Percentiles rank a stretch among this genome's conserved stretches.
phyloP scores from a whole-genome alignment of 495 filamentous ascomycete genomes.

The Zalerion maritima region DNA sequence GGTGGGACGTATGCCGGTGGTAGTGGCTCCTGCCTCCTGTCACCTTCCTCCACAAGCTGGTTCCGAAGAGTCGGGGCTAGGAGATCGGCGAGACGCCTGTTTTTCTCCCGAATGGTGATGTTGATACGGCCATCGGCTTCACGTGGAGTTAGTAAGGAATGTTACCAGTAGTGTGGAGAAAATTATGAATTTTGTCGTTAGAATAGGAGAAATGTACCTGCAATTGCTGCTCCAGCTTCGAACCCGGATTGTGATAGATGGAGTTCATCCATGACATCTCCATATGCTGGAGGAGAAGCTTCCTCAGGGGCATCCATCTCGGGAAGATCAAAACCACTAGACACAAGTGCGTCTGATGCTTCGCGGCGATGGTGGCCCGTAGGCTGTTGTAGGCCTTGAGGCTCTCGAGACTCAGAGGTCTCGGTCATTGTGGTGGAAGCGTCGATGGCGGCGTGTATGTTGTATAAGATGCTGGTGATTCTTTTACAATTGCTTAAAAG shows the following conservation, averaged over 20 bases:
- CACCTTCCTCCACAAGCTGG: conserved; percentile 34
- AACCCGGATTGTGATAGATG: conserved; percentile 33
- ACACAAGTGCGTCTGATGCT: too few relatives aligned
- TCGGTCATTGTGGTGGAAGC: too few relatives aligned
- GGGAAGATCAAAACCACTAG: too few relatives aligned
- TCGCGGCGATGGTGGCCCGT: too few relatives aligned
- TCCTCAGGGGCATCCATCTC: conserved; percentile 18
- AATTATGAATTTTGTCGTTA: neutral
- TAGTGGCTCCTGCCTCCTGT: conserved; percentile 21
- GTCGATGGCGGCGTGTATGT: too few relatives aligned
- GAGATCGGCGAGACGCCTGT: conserved; percentile 45
- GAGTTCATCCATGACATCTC: conserved; percentile 28
- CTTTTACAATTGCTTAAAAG: too few relatives aligned
- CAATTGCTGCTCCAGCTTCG: conserved; percentile 30
- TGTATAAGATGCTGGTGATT: too few relatives aligned
- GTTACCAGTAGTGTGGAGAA: neutral
- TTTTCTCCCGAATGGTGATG: conserved; percentile 59
- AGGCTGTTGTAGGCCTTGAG: too few relatives aligned
- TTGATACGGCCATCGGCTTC: conserved; percentile 55
- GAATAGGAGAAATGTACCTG: conserved; percentile 12
- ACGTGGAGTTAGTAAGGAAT: neutral
- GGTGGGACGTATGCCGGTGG: conserved; percentile 48
- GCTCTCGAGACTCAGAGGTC: too few relatives aligned
- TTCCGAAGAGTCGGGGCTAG: conserved; percentile 48
- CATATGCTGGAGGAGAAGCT: conserved; percentile 29